Evolutionary conservation across 2,329 filamentous ascomycete species (phyloP).

Genomic region (Diplodia seriata): DNA sequence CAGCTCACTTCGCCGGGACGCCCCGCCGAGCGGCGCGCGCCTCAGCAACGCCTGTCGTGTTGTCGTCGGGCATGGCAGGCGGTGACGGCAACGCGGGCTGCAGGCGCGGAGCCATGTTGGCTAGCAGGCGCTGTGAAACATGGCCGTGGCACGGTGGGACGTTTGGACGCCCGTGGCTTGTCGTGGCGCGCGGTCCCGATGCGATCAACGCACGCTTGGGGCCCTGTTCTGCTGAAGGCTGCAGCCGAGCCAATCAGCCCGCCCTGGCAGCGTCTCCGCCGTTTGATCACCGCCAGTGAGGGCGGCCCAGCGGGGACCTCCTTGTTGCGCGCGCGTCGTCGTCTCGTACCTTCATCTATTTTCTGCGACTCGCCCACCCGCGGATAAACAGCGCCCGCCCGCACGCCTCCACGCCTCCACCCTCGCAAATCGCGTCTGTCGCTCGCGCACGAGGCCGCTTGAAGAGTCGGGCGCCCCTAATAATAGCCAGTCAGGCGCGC

Average conservation of each 20-base stretch:
- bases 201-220: background rate
- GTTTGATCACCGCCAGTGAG: conserved; percentile 22
- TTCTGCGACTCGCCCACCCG: conserved; percentile 12
- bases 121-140: conserved; percentile 19
- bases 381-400: conserved; percentile 18
- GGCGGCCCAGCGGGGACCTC: conserved; percentile 15
- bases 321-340: conserved; percentile 25
- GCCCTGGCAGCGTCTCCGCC: background rate
- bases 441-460: conserved; percentile 1
- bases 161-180: conserved; percentile 22
- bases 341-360: conserved; percentile 17
- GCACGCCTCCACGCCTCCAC: background rate
- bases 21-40: conserved; percentile 6
- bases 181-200: conserved; percentile 27
- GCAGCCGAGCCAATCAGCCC: conserved; percentile 13
- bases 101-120: background rate
- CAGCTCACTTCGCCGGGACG: conserved; percentile 5
- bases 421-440: background rate
- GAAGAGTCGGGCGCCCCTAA: conserved; percentile 17
- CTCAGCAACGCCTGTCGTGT: background rate
- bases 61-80: background rate
- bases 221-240: background rate
- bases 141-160: conserved; percentile 24
- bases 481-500: conserved; percentile 4
- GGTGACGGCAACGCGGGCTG: conserved; percentile 10